Base-by-base conservation (phyloP, 768 basidiomycete genomes). In the Agrocybe chaxingu region DNA sequence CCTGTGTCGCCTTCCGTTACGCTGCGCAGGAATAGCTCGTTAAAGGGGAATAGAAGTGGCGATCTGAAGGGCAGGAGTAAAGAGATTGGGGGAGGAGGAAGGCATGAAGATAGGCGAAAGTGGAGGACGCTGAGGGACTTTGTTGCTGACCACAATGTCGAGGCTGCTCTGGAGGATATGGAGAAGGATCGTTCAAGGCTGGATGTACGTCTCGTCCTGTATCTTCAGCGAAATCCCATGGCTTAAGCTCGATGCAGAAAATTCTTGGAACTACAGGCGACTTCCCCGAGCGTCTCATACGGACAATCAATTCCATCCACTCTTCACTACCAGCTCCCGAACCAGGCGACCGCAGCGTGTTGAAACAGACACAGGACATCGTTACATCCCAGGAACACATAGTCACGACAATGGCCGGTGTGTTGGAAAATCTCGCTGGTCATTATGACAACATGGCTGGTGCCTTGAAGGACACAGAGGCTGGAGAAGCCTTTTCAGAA, bases 61-160 rank as follows among this genome's bases (percentile, higher is more conserved):
- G 40, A 35, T n/a, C 41, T 31, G 3, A 7, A 46, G 35, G 42
- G 31, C 34, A 51, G 47, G 58, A 54, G 47, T 33, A 67, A 68
- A 58, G 49, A 68, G 55, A 24, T 24, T 24, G 24, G 24, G 24
- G 24, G 24, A 24, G 24, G 24, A 24, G 24, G 24, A 24, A 24
- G 24, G 24, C 24, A 24, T 24, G 49, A 61, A 19, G 83, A 85
- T 57, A 72, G 82, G 50, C 74, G 71, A 36, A 74, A 70, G 31
- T 92, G 90, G 90, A 92, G 90, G 73, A 88, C 86, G 0, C 62
- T 92, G 32, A 79, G 91, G 32, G 89, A 92, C 62, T 92, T 93
- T 64, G 87, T 92, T 33, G 88, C 92, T 57, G 91, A 93, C 57
- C 76, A 82, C 30, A 86, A 82, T 6, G 83, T 92, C 34, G 91